Evolutionary conservation across 768 basidiomycete genomes (phyloP).

Genomic region (Leccinum disarticulatum): DNA sequence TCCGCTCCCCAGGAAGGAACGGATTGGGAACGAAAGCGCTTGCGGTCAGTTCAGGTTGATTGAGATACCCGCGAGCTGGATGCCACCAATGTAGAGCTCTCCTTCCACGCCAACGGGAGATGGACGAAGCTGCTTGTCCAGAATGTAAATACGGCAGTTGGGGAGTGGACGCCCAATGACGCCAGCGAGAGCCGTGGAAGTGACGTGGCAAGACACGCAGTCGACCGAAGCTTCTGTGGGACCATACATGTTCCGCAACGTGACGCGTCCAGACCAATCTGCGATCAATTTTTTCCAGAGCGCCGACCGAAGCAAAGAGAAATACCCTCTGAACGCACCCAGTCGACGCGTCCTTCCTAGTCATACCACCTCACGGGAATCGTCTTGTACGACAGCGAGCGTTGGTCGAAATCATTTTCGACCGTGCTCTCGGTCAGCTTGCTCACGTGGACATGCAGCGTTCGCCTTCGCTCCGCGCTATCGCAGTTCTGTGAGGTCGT

Average conservation of each 20-base stretch:
- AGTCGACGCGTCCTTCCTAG: no score
- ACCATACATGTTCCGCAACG: conserved; percentile 35
- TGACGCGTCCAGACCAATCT: conserved; percentile 27
- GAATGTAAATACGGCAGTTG: conserved; percentile 29
- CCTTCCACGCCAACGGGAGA: conserved; percentile 30
- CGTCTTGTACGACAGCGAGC: no score
- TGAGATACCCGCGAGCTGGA: conserved; percentile 22
- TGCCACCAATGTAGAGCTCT: conserved; percentile 23
- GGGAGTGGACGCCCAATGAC: conserved; percentile 34
- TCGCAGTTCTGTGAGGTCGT: no score
- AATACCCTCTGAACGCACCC: no score
- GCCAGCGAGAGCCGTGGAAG: conserved; percentile 19
- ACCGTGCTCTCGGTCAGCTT: no score
- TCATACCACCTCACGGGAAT: no score
- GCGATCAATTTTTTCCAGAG: conserved; percentile 23
- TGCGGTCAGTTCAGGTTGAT: conserved; percentile 28
- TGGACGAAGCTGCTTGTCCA: conserved; percentile 28
- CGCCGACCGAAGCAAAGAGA: neutral
- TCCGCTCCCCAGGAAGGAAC: conserved; percentile 28
- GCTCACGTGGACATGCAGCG: no score
- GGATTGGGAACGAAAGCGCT: conserved; percentile 30
- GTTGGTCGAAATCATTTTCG: no score
- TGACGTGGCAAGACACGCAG: conserved; percentile 28
- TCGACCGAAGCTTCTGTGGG: conserved; percentile 34
- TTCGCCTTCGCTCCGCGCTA: no score